These are phyloP conservation scores for Penicillium sp. DNA, from an alignment of 2,329 filamentous ascomycete genomes.

Conservation along the genomic window DNA sequence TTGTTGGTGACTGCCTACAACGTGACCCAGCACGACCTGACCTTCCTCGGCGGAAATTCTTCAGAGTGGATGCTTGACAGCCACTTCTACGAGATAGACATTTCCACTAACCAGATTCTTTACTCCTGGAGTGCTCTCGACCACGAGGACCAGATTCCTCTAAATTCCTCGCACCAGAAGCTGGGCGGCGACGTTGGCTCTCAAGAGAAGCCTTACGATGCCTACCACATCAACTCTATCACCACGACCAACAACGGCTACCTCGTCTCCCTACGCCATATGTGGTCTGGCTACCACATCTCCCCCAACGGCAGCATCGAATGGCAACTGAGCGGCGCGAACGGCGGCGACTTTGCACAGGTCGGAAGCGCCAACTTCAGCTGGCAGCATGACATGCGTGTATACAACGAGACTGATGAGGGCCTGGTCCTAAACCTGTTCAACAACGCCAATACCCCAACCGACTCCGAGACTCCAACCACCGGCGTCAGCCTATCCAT, in stretches of 20 bases:
- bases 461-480: slow-evolving; percentile 21
- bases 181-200: slow-evolving; percentile 18
- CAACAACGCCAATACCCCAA: slow-evolving; percentile 36
- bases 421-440: slow-evolving; percentile 39
- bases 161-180: slow-evolving; percentile 37
- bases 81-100: slow-evolving; percentile 45
- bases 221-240: slow-evolving; percentile 47
- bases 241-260: slow-evolving; percentile 41
- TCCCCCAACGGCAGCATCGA: slow-evolving; percentile 36
- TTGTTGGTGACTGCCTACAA: slow-evolving; percentile 46
- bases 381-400: slow-evolving; percentile 43
- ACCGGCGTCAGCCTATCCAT: slow-evolving; percentile 34
- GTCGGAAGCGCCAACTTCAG: slow-evolving; percentile 28
- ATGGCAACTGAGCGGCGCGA: slow-evolving; percentile 23
- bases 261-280: slow-evolving; percentile 45
- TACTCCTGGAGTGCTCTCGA: slow-evolving; percentile 44
- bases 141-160: slow-evolving; percentile 38
- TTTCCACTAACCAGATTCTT: slow-evolving; percentile 42
- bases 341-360: slow-evolving; percentile 31
- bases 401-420: slow-evolving; percentile 40
- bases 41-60: slow-evolving; percentile 37
- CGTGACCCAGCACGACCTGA: slow-evolving; percentile 42
- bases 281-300: slow-evolving; percentile 42
- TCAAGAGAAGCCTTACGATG: slow-evolving; percentile 40
- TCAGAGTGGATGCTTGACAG: slow-evolving; percentile 43